These are phyloP conservation scores for Scutellaria baicalensis DNA, from an alignment of 257 asterid genomes.

Conservation along the genomic window DNA sequence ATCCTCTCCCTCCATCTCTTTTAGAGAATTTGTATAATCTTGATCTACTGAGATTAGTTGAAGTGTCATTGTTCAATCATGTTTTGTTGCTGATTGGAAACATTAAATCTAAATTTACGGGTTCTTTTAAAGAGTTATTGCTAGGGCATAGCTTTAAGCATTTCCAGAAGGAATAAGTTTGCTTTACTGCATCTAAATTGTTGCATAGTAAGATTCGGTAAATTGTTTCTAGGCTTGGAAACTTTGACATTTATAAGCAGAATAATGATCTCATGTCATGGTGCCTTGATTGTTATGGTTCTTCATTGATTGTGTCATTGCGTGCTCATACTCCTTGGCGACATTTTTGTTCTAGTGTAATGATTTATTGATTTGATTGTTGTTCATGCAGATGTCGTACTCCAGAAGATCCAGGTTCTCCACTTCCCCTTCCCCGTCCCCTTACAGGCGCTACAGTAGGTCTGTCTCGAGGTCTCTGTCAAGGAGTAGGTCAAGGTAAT, in stretches of 20 bases:
- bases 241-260: not conserved
- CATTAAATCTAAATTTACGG: not conserved
- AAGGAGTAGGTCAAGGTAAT: conserved; percentile 75
- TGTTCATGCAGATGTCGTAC: conserved; percentile 60
- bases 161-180: not conserved
- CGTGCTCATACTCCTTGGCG: not conserved
- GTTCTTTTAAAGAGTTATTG: not conserved
- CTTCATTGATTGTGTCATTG: not conserved
- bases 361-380: not conserved
- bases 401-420: conserved; percentile 72
- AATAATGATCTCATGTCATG: not conserved
- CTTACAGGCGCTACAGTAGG: conserved; percentile 29
- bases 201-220: not conserved
- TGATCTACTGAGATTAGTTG: not conserved
- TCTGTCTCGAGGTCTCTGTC: conserved; percentile 55
- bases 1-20: no score
- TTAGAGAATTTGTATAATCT: not conserved
- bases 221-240: not conserved
- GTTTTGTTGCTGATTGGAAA: not conserved
- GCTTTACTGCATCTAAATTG: no score
- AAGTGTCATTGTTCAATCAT: not conserved
- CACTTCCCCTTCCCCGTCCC: conserved; percentile 38
- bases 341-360: not conserved
- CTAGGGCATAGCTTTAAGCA: not conserved
- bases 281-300: not conserved